Evolutionary conservation across 768 basidiomycete species (phyloP).

Genomic region (Pulveroboletus frians): DNA sequence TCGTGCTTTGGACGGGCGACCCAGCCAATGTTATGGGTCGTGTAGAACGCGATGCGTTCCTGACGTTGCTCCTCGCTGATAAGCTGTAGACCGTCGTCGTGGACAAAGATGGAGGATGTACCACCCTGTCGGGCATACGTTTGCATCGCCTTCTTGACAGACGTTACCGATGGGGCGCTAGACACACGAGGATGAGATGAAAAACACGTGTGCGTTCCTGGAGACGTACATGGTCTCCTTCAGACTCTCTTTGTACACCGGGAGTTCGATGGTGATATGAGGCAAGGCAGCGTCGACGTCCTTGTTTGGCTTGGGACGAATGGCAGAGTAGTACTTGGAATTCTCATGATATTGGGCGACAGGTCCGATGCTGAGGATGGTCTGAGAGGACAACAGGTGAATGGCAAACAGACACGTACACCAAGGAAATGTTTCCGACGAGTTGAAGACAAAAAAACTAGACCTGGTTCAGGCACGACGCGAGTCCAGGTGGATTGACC

Average conservation of each 20-base stretch:
- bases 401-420: conserved; percentile 34
- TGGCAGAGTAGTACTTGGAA: conserved; percentile 75
- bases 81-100: conserved; percentile 57
- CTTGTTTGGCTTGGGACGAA: conserved; percentile 52
- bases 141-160: conserved; percentile 58
- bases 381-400: conserved; percentile 1
- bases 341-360: conserved; percentile 84
- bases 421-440: conserved; percentile 54
- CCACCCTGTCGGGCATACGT: conserved; percentile 66
- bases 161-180: conserved; percentile 71
- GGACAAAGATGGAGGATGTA: conserved; percentile 50
- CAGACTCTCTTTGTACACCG: conserved; percentile 83
- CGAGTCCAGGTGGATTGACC: conserved; percentile 14
- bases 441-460: conserved; percentile 77
- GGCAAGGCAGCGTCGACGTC: conserved; percentile 61
- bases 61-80: conserved; percentile 44
- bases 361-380: conserved; percentile 56
- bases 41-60: conserved; percentile 48
- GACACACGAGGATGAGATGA: background rate
- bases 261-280: conserved; percentile 76
- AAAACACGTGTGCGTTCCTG: too few species aligned
- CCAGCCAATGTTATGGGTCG: conserved; percentile 54
- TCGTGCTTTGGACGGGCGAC: conserved; percentile 53
- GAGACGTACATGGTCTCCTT: conserved; percentile 68
- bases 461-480: conserved; percentile 5